Percentiles rank a stretch among this genome's conserved stretches.
Evolutionary conservation across 2,329 filamentous ascomycete species (phyloP).

Genomic region (Verticillium nubilum): DNA sequence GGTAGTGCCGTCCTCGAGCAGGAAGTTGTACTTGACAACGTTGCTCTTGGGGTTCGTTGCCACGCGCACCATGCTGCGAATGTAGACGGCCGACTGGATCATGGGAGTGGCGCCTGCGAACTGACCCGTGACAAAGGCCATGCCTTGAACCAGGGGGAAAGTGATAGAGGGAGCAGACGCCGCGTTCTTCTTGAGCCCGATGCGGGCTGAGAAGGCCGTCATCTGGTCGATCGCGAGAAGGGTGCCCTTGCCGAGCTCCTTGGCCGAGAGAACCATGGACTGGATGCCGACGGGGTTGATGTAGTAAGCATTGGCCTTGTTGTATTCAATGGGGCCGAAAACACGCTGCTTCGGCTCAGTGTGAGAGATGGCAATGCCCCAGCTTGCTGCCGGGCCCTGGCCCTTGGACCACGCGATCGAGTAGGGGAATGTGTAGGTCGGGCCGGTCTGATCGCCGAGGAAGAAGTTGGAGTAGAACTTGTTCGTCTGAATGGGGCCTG

Average conservation of each 20-base stretch:
- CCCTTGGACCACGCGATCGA: slow-evolving; percentile 56
- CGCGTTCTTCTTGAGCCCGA: slow-evolving; percentile 50
- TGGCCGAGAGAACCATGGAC: slow-evolving; percentile 66
- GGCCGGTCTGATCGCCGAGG: slow-evolving; percentile 57
- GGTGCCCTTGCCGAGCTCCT: slow-evolving; percentile 55
- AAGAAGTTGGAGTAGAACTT: slow-evolving; percentile 71
- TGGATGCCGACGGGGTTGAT: slow-evolving; percentile 64
- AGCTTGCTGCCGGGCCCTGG: slow-evolving; percentile 50
- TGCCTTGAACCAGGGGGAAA: slow-evolving; percentile 73
- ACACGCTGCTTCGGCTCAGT: slow-evolving; percentile 55
- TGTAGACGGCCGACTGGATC: slow-evolving; percentile 63
- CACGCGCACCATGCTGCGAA: slow-evolving; percentile 50
- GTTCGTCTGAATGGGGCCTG: slow-evolving; percentile 54
- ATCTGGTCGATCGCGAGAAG: slow-evolving; percentile 37
- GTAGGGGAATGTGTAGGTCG: slow-evolving; percentile 66
- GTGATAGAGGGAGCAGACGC: slow-evolving; percentile 50
- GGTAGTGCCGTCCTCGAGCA: slow-evolving; percentile 55
- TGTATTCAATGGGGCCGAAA: slow-evolving; percentile 46
- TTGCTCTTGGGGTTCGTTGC: slow-evolving; percentile 44
- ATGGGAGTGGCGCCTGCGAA: slow-evolving; percentile 61
- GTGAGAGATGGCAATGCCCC: slow-evolving; percentile 67
- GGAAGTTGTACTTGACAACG: slow-evolving; percentile 63
- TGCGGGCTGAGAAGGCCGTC: slow-evolving; percentile 50
- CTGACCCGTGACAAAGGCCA: slow-evolving; percentile 69
- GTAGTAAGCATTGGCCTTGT: slow-evolving; percentile 58